These are phyloP conservation scores for Dryas octopetala DNA, from an alignment of 306 rosid species.

Conservation along the genomic window DNA sequence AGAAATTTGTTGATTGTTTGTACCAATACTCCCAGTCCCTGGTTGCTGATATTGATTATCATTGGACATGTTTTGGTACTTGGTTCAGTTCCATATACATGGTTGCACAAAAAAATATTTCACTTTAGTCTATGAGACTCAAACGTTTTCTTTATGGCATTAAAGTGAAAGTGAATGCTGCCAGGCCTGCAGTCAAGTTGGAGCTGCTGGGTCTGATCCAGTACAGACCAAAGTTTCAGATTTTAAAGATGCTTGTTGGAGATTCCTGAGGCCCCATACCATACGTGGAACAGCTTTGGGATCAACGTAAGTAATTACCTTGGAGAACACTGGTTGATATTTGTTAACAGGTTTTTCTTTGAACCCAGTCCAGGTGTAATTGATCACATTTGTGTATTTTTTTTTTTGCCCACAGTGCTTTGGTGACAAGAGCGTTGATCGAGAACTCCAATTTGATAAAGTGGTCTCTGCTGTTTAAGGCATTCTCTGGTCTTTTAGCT, in stretches of 20 bases:
- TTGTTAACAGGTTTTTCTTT: neutral
- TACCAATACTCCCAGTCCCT: neutral
- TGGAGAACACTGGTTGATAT: neutral
- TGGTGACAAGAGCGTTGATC: constrained; percentile 88
- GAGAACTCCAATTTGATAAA: constrained; percentile 87
- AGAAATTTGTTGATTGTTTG: neutral
- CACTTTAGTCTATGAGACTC: constrained; percentile 10
- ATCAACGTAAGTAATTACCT: constrained; percentile 57
- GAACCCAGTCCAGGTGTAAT: neutral
- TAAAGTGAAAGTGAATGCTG: constrained; percentile 37
- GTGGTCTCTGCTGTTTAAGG: constrained; percentile 89
- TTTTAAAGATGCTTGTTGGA: constrained; percentile 93
- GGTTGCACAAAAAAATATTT: neutral
- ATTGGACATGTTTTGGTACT: neutral
- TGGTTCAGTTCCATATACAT: constrained; percentile 6
- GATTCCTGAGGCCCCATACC: constrained; percentile 95
- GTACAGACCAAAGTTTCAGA: constrained; percentile 50
- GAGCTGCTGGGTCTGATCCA: constrained; percentile 79
- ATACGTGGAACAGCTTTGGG: constrained; percentile 90
- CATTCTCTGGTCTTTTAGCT: constrained; percentile 86
- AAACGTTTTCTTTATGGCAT: constrained; percentile 21
- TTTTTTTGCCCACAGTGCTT: constrained; percentile 59
- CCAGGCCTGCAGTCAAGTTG: constrained; percentile 84
- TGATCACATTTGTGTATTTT: constrained; percentile 19
- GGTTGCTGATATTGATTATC: neutral